Evolutionary conservation across 192 early-diverging fungal species (phyloP).

Genomic region (Kappamyces sp.): DNA sequence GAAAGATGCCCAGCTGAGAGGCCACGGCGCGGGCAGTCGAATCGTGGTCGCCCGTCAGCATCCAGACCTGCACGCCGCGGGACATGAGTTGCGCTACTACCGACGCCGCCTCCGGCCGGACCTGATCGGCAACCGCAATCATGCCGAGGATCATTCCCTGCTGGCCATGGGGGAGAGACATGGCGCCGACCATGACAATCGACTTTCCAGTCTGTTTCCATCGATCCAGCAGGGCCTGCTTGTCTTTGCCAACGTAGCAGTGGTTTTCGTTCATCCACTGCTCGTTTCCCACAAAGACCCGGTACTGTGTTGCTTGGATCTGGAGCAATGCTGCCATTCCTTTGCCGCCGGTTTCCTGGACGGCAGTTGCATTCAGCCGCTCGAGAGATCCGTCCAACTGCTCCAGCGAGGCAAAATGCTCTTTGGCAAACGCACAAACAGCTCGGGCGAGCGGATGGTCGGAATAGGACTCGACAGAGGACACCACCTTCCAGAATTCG

Average conservation of each 20-base stretch:
- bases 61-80: conserved; percentile 63
- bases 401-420: conserved; percentile 18
- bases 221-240: neutral
- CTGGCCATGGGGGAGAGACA: too few species aligned
- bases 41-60: conserved; percentile 73
- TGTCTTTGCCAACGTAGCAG: conserved; percentile 18
- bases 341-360: conserved; percentile 60
- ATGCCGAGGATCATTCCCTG: conserved; percentile 46
- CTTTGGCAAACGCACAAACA: conserved; percentile 27
- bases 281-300: conserved; percentile 49
- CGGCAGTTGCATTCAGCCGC: conserved; percentile 21
- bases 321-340: conserved; percentile 43
- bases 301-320: conserved; percentile 26
- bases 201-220: conserved; percentile 8
- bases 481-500: conserved; percentile 29
- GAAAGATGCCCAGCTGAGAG: conserved; percentile 53
- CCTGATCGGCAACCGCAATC: conserved; percentile 59
- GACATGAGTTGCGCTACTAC: conserved; percentile 44
- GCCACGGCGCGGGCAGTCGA: conserved; percentile 60
- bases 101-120: conserved; percentile 50
- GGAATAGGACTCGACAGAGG: conserved; percentile 36
- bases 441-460: conserved; percentile 70
- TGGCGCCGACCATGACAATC: conserved; percentile 7
- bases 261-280: conserved; percentile 58
- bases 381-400: neutral